These are phyloP conservation scores for Penicillium sp. DNA, from an alignment of 2,329 filamentous ascomycete genomes.

Conservation along the genomic window DNA sequence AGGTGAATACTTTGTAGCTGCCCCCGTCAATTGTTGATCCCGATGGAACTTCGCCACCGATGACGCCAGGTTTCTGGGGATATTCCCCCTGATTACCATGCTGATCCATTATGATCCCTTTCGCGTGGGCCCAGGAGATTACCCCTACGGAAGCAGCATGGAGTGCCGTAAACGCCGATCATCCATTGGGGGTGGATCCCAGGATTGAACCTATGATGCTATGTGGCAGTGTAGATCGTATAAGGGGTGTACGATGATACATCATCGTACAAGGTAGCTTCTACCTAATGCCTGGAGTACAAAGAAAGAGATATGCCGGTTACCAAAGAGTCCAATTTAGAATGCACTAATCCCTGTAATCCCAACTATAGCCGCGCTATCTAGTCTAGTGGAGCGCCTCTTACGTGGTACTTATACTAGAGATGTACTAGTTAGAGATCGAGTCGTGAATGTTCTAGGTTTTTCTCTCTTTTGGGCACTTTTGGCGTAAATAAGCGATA, in stretches of 20 bases:
- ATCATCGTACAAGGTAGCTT: neutral
- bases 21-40: neutral
- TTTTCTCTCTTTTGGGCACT: neutral
- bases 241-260: neutral
- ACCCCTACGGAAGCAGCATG: slow-evolving; percentile 3
- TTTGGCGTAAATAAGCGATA: neutral
- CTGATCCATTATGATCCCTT: slow-evolving; percentile 15
- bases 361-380: slow-evolving; percentile 1
- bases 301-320: neutral
- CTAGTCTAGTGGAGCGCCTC: slow-evolving; percentile 9
- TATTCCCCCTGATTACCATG: slow-evolving; percentile 6
- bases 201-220: neutral
- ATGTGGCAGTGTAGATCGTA: neutral
- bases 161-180: slow-evolving; percentile 13
- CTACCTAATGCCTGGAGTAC: neutral
- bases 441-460: too few species aligned
- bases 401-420: slow-evolving; percentile 13
- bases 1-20: neutral
- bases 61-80: slow-evolving; percentile 4
- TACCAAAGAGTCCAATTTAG: neutral
- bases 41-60: neutral
- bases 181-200: slow-evolving; percentile 8
- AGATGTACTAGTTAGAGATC: neutral
- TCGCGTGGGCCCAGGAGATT: slow-evolving; percentile 7
- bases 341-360: neutral